Base-by-base conservation (phyloP, 139 green algal genomes). In the Raphidocelis subcapitata region DNA sequence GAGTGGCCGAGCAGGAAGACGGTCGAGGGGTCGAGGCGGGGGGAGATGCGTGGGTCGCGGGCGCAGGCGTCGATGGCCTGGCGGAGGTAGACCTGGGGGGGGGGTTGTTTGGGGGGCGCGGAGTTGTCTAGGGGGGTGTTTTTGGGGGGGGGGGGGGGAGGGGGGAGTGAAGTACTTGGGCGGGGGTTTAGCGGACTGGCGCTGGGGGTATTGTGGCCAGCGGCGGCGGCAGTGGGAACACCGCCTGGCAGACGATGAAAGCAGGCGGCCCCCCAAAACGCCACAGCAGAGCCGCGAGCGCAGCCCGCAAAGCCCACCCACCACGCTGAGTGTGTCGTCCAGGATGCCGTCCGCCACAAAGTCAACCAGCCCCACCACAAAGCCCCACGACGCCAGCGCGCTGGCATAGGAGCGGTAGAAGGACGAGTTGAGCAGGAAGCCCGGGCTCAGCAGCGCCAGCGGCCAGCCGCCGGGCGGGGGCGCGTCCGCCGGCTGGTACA, bases 381-480 rank as follows among this genome's bases (percentile, higher is more conserved):
- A 69, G 18, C 81, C 81, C 62, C 69, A 79, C 23, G 29, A 65
- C 2, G 81, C 76, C 23, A 83, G 68, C 21, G 68, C 52, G 0
- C 10, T 1, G 1, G 67, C 76, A 36, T 86, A 86, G 36, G 67
- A 79, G 36, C 64, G 31, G 69, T 82, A 86, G 37, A 82, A 59
- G 16, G 37, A 73, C 68, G 36, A 60, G 60, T 81, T 65, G 37
- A 86, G 64, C 37, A 83, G 68, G 65, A 86, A 83, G 8, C 81
- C 76, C 0, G 76, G 65, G 12, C 72, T 79, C 24, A 83, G 67
- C 2, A 85, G 21, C 33, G 76, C 37, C 32, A 81, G 56, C 29
- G 67, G 67, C 8, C 69, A 75, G 24, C 41, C 41, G 12, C 8
- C 8, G 8, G 41, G 41, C 41, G 41, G 41, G 8, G 41, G 41